Conservation (phyloP, 805 yeast species). For the Nakazawaea molendinolei region DNA sequence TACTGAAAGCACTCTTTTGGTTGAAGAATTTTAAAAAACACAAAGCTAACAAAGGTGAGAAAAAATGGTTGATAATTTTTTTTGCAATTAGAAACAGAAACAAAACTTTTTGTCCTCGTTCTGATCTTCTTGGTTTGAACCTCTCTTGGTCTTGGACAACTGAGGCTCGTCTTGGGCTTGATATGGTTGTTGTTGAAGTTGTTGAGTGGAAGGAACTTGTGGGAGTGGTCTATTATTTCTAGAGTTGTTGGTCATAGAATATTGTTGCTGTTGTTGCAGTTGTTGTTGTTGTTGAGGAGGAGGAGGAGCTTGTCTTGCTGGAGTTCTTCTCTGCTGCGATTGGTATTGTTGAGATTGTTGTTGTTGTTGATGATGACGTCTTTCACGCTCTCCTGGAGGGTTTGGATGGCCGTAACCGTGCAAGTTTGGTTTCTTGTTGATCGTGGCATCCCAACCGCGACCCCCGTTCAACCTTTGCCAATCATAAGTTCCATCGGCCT, state of each 20-base stretch:
- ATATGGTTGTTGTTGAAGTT: constrained; percentile 12
- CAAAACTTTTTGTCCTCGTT: constrained; percentile 8
- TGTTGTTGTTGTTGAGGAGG: constrained; percentile 14
- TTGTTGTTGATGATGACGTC: constrained; percentile 22
- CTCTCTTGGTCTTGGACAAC: constrained; percentile 2
- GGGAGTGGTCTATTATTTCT: constrained; percentile 10
- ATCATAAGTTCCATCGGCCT: constrained; percentile 86
- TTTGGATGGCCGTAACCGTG: constrained; percentile 97
- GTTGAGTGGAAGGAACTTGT: constrained; percentile 11
- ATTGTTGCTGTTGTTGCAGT: constrained; percentile 11
- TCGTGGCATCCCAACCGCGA: constrained; percentile 88
- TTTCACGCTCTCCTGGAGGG: constrained; percentile 57
- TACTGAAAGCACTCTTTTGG: no score
- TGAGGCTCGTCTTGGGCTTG: constrained; percentile 6
- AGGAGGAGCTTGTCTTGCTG: constrained; percentile 8
- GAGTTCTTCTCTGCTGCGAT: constrained; percentile 18
- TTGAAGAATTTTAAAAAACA: no score
- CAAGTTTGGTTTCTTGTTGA: constrained; percentile 85
- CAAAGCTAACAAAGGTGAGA: background rate
- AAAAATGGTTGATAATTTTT: background rate
- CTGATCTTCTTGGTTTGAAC: constrained; percentile 2
- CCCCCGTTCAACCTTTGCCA: constrained; percentile 98
- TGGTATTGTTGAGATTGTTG: constrained; percentile 16
- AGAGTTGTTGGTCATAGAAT: constrained; percentile 15
- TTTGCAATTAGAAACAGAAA: constrained; percentile 11